Conservation (phyloP, 495 filamentous ascomycete genomes). For the Talaromyces stipitatus region DNA sequence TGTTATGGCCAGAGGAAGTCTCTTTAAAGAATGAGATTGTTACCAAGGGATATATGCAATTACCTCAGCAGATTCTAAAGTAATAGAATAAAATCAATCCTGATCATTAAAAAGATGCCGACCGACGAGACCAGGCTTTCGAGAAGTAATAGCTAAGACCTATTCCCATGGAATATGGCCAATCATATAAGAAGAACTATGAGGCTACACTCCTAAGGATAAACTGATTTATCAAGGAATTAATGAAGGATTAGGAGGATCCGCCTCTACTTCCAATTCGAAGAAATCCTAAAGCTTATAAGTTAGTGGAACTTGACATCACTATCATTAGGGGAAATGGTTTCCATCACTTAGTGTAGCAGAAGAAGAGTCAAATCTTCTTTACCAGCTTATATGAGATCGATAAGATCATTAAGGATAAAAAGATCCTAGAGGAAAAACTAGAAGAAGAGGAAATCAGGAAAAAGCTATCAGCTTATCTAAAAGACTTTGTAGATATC, state of each 20-base stretch:
- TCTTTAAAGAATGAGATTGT: not conserved
- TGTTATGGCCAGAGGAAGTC: not conserved
- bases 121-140: not conserved
- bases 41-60: not conserved
- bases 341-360: not conserved
- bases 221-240: no score
- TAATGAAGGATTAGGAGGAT: no score
- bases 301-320: not conserved
- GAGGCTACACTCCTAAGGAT: no score
- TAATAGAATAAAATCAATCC: not conserved
- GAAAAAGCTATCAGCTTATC: no score
- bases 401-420: not conserved
- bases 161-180: no score
- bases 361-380: slow-evolving; percentile 2
- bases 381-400: slow-evolving; percentile 1
- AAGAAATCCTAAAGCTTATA: no score
- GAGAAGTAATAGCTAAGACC: no score
- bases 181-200: no score
- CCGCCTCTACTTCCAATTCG: no score
- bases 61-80: not conserved
- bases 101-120: not conserved
- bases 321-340: not conserved
- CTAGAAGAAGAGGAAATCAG: not conserved
- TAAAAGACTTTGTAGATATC: not conserved
- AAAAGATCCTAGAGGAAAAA: not conserved